These are phyloP conservation scores for Amphibolis antarctica DNA, from an alignment of 106 monocot genomes.

Conservation along the genomic window DNA sequence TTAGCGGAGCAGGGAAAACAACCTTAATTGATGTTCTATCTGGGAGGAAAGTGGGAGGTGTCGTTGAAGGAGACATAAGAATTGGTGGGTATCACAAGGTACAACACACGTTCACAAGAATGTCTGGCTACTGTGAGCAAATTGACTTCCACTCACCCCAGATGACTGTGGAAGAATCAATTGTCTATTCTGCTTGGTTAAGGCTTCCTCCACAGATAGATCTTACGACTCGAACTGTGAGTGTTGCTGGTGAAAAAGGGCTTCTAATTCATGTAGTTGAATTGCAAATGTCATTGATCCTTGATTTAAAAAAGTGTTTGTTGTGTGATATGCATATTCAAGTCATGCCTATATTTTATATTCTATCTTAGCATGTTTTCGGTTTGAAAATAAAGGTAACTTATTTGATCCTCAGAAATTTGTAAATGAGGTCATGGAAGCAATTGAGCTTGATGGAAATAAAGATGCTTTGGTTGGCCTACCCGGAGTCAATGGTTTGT, in stretches of 20 bases:
- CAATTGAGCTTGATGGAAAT: slow-evolving; percentile 16
- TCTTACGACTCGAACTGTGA: slow-evolving; percentile 6
- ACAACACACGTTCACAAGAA: slow-evolving; percentile 17
- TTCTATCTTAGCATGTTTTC: background rate
- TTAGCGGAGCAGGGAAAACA: too few relatives aligned
- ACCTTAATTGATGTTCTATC: slow-evolving; percentile 24
- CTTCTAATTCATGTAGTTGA: too few relatives aligned
- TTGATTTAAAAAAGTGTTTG: too few relatives aligned
- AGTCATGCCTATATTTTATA: too few relatives aligned
- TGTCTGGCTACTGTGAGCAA: slow-evolving; percentile 21
- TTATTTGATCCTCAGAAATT: slow-evolving; percentile 10
- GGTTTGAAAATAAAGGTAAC: background rate
- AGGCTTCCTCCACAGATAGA: slow-evolving; percentile 7
- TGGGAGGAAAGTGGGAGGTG: slow-evolving; percentile 22
- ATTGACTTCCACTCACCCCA: slow-evolving; percentile 16
- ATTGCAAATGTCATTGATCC: too few relatives aligned
- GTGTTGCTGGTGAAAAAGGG: too few relatives aligned
- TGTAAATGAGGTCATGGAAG: slow-evolving; percentile 16
- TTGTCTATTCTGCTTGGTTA: slow-evolving; percentile 15
- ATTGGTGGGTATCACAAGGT: slow-evolving; percentile 17
- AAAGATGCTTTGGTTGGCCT: slow-evolving; percentile 17
- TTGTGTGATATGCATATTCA: too few relatives aligned
- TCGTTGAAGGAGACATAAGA: slow-evolving; percentile 14
- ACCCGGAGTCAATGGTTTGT: slow-evolving; percentile 17
- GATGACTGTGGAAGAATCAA: slow-evolving; percentile 20